Evolutionary conservation across 352 stramenopile species (phyloP), one percentile per base, ranked within the genome.

Genomic region (Hyaloperonospora arabidopsidis): DNA sequence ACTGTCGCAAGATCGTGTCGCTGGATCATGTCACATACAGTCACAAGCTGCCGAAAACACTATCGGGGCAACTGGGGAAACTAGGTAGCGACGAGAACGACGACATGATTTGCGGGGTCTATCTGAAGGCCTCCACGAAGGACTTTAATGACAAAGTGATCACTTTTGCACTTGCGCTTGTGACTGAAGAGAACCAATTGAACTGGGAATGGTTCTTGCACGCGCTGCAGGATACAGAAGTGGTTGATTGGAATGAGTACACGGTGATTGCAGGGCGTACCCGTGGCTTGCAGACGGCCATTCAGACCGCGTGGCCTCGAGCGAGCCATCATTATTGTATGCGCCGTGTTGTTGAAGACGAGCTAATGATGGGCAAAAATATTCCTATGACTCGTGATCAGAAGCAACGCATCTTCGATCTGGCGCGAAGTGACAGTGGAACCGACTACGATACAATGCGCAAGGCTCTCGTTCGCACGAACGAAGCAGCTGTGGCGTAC

Each of bases 181-280:
- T 90, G 18, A 66, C 56, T 12, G 65, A 82, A 22, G 80, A 90
- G 56, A 73, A 76, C 40, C 66, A 87, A 59, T 45, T 68, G 14
- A 87, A 77, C 60, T 90, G 80, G 80, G 78, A 80, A 51, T 90
- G 80, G 80, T 90, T 90, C 45, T 45, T 90, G 43, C 63, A 61
- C 5, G 69, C 61, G 6, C 19, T 89, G 2, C 68, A 86, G 49
- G 70, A 43, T 49, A 70, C 54, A 5, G 67, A 73, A 13, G 61
- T 61, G 1, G 54, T 67, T 5, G 56, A 79, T 40, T 84, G 76
- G 70, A 72, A 76, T 46, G 72, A 80, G 45, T 90, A 85, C 65
- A 86, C 76, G 1, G 74, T 90, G 47, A 68, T 90, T 23, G 75
- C 77, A 3, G 79, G 75, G 0, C 74, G 79, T 7, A 68, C 71